Base-by-base conservation (phyloP, 345 rosid species). In the Durio zibethinus region DNA sequence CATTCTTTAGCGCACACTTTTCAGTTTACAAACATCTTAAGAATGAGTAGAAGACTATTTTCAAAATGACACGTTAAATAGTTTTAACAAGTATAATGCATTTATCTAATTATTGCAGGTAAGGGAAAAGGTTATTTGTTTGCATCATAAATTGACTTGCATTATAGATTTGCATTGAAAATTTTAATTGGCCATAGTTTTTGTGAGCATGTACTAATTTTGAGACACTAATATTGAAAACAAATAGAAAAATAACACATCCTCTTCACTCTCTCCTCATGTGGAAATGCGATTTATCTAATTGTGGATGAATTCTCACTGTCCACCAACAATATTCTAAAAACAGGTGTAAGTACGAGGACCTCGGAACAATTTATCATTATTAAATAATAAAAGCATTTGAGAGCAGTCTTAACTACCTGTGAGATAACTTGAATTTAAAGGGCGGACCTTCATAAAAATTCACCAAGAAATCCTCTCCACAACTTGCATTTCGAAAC, bases 381-480 rank as follows among this genome's bases (percentile, higher is more conserved):
- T 45, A 10, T 45, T 21, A 11, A 67, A 40, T 5, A 1, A 23
- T 23, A 45, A 68, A 69, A 10, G 56, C 27, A 50, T 14, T 50
- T n/a, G 25, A 59, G 35, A 40, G 42, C 77, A 60, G 56, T 60
- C 21, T 18, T 27, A 18, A 20, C 25, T 79, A 88, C 99, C 97
- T 91, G 90, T 84, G 86, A 79, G 99, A 96, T 68, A 86, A 84
- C 81, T 92, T 94, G 90, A 96, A 96, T 87, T 91, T 96, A 77
- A 96, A 93, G 10, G 99, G 99, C 1, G 99, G 99, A 12, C 98
- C 98, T 61, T 93, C 97, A 69, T 93, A 96, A 78, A 90, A 93
- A 80, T 96, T 93, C 78, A 92, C 90, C 87, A 93, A 80, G 78
- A 89, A 96, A 84, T 96, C 99, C 86, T 96, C 98, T 8, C 99